These are phyloP conservation scores for Trametopsis cervina DNA, from an alignment of 768 basidiomycete genomes.

Conservation along the genomic window DNA sequence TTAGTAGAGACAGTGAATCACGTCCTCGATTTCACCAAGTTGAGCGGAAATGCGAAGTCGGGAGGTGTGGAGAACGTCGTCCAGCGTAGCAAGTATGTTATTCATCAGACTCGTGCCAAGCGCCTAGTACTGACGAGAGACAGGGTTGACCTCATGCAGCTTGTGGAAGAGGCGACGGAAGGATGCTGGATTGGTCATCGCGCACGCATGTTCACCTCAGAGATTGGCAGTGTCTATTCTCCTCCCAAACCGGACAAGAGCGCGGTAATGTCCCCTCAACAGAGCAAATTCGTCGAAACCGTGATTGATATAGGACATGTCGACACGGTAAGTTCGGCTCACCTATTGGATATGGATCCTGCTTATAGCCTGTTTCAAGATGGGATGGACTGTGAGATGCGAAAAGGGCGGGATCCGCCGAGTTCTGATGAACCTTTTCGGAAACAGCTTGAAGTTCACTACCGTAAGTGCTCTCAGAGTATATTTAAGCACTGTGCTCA, in stretches of 20 bases:
- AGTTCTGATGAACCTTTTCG: conserved; percentile 91
- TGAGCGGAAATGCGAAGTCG: conserved; percentile 78
- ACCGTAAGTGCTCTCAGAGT: no score
- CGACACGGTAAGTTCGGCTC: conserved; percentile 41
- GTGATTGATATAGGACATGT: conserved; percentile 80
- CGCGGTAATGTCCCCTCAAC: conserved; percentile 28
- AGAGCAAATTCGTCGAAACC: conserved; percentile 64
- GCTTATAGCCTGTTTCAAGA: not conserved
- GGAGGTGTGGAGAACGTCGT: conserved; percentile 77
- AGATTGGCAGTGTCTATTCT: conserved; percentile 90
- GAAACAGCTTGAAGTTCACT: conserved; percentile 92
- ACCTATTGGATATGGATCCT: not conserved
- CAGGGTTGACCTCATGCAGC: conserved; percentile 69
- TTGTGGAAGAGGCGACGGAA: conserved; percentile 86
- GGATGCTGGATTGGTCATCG: conserved; percentile 92
- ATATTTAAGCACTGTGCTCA: no score
- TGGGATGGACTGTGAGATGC: conserved; percentile 85
- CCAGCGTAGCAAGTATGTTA: conserved; percentile 46
- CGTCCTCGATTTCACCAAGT: conserved; percentile 92
- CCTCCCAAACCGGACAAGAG: conserved; percentile 58
- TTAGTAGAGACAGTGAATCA: conserved; percentile 96
- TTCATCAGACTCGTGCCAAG: not conserved
- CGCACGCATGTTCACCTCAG: conserved; percentile 68
- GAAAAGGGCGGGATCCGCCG: conserved; percentile 91
- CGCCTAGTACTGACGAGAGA: not conserved